Percentiles rank a stretch among this genome's conserved stretches.
phyloP scores from a whole-genome alignment of 1,139 yeast genomes.

The Lodderomyces orthopsilosis region DNA sequence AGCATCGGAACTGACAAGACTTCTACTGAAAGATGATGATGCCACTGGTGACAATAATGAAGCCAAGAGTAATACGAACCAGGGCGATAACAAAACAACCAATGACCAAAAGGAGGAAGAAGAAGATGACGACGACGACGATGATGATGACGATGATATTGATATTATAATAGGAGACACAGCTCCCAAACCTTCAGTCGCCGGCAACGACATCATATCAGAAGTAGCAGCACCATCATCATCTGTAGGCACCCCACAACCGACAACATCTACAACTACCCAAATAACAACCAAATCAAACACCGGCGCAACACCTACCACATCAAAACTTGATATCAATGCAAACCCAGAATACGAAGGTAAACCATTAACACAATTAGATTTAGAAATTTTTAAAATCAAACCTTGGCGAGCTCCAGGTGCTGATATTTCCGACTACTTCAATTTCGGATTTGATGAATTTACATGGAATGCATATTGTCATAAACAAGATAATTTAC shows the following conservation, averaged over 20 bases:
- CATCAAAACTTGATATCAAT: constrained; percentile 64
- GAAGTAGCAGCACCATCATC: constrained; percentile 48
- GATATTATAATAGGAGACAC: constrained; percentile 40
- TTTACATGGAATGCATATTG: constrained; percentile 94
- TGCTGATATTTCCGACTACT: constrained; percentile 89
- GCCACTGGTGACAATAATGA: constrained; percentile 11
- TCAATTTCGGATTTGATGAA: constrained; percentile 95
- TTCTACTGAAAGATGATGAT: constrained; percentile 3
- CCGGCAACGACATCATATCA: constrained; percentile 22
- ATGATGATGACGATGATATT: constrained; percentile 40
- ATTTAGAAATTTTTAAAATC: constrained; percentile 77
- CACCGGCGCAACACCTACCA: constrained; percentile 21
- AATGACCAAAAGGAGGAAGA: constrained; percentile 23
- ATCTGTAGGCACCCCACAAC: constrained; percentile 11
- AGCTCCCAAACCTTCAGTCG: constrained; percentile 23
- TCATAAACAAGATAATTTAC: constrained; percentile 76
- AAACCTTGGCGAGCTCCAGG: constrained; percentile 99
- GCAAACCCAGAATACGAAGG: constrained; percentile 81
- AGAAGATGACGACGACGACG: constrained; percentile 32
- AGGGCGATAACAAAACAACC: background rate
- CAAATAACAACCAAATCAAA: constrained; percentile 12
- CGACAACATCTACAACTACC: constrained; percentile 3
- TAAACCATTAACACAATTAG: constrained; percentile 78
- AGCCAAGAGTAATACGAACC: constrained; percentile 13
- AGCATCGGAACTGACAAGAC: constrained; percentile 7